phyloP scores from a whole-genome alignment of 805 yeast species.

The Saturnispora silvae region DNA sequence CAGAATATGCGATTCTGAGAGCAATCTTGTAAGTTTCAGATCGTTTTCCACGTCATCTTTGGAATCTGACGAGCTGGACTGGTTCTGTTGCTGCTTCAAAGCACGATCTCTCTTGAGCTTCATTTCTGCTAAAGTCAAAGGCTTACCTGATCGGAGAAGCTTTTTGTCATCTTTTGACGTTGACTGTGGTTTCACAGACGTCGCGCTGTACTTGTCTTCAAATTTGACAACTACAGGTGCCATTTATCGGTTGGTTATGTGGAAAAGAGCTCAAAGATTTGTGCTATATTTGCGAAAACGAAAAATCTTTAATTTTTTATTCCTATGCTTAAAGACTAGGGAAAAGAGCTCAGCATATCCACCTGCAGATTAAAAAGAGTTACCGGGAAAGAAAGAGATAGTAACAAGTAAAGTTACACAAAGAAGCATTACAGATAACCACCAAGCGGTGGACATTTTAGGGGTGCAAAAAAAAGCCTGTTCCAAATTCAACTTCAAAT shows the following conservation, averaged over 20 bases:
- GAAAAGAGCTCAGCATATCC: too few species aligned
- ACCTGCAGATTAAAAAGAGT: too few species aligned
- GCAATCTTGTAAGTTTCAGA: constrained; percentile 57
- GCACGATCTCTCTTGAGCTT: constrained; percentile 28
- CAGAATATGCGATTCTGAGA: constrained; percentile 62
- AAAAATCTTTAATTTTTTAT: too few species aligned
- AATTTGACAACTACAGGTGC: constrained; percentile 41
- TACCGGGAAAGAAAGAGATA: too few species aligned
- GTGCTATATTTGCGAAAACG: too few species aligned
- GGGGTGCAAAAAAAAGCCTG: too few species aligned
- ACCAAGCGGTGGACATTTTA: too few species aligned
- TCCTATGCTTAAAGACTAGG: too few species aligned
- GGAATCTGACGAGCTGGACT: constrained; percentile 26
- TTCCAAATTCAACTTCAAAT: too few species aligned
- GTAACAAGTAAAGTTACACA: too few species aligned
- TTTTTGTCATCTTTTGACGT: constrained; percentile 37
- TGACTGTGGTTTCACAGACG: constrained; percentile 14
- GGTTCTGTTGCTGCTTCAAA: constrained; percentile 20
- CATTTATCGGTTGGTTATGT: constrained; percentile 9
- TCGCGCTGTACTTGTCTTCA: constrained; percentile 24
- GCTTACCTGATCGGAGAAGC: constrained; percentile 49
- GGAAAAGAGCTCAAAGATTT: too few species aligned
- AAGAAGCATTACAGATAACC: too few species aligned
- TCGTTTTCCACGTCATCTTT: constrained; percentile 56
- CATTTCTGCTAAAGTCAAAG: constrained; percentile 36